These are phyloP conservation scores for Cercospora nicotianae DNA, from an alignment of 2,329 filamentous ascomycete species.

Conservation along the genomic window DNA sequence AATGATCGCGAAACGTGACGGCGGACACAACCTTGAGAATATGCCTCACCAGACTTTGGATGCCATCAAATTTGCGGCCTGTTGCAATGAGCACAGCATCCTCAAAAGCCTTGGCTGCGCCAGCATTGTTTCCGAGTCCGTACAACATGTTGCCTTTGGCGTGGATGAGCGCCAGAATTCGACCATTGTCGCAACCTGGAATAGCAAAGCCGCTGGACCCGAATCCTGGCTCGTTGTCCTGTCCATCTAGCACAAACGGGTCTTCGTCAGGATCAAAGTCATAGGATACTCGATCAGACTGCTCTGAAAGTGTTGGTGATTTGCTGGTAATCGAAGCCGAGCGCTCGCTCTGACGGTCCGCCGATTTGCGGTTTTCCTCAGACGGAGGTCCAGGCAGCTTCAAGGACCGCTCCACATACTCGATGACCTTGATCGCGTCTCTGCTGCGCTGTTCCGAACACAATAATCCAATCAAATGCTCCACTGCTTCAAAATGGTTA, in stretches of 20 bases:
- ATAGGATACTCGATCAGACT: slow-evolving; percentile 58
- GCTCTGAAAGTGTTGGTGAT: slow-evolving; percentile 55
- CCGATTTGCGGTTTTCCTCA: slow-evolving; percentile 49
- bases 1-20: slow-evolving; percentile 28
- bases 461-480: slow-evolving; percentile 85
- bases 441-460: slow-evolving; percentile 77
- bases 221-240: slow-evolving; percentile 57
- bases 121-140: slow-evolving; percentile 75
- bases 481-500: slow-evolving; percentile 89
- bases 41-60: slow-evolving; percentile 74
- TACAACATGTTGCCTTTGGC: slow-evolving; percentile 99
- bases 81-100: slow-evolving; percentile 88
- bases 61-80: slow-evolving; percentile 67
- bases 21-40: slow-evolving; percentile 68
- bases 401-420: slow-evolving; percentile 75
- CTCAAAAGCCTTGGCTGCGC: slow-evolving; percentile 86
- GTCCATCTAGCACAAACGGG: slow-evolving; percentile 39
- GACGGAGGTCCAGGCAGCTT: slow-evolving; percentile 46
- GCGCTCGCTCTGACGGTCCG: slow-evolving; percentile 60
- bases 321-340: slow-evolving; percentile 56
- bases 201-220: slow-evolving; percentile 83
- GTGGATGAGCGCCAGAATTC: slow-evolving; percentile 90
- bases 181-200: slow-evolving; percentile 81
- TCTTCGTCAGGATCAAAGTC: slow-evolving; percentile 55
- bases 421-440: slow-evolving; percentile 85